These are phyloP conservation scores for Solanum acaule DNA, from an alignment of 257 asterid species.

Conservation along the genomic window DNA sequence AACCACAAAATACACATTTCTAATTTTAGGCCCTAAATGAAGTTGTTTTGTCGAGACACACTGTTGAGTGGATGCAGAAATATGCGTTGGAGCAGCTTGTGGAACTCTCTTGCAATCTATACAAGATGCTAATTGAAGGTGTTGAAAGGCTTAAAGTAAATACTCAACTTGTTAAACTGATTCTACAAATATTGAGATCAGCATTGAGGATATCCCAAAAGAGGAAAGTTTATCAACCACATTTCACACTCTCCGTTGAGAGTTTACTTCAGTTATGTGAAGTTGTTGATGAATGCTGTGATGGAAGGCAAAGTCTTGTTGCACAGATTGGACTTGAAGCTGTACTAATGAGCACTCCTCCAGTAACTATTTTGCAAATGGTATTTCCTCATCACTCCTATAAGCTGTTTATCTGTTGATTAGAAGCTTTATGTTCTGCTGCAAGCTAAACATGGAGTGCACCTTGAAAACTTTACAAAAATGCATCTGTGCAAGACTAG, in stretches of 20 bases:
- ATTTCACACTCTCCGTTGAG: slow-evolving; percentile 54
- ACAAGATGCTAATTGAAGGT: slow-evolving; percentile 44
- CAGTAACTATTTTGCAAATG: slow-evolving; percentile 40
- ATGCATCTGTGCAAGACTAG: neutral
- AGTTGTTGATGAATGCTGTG: slow-evolving; percentile 43
- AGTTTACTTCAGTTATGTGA: slow-evolving; percentile 46
- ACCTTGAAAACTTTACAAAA: neutral
- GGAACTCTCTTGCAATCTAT: slow-evolving; percentile 59
- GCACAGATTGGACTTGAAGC: slow-evolving; percentile 58
- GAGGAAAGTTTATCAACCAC: slow-evolving; percentile 67
- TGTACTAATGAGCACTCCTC: slow-evolving; percentile 76
- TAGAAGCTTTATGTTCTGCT: neutral
- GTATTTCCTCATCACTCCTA: slow-evolving; percentile 28
- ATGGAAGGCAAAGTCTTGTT: slow-evolving; percentile 23
- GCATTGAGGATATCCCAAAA: slow-evolving; percentile 72
- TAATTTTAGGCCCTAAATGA: slow-evolving; percentile 42
- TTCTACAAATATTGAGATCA: slow-evolving; percentile 47
- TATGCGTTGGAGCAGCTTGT: slow-evolving; percentile 82
- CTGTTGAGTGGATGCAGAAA: slow-evolving; percentile 64
- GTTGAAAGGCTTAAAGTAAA: slow-evolving; percentile 28
- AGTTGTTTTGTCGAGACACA: slow-evolving; percentile 40
- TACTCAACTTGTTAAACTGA: slow-evolving; percentile 23
- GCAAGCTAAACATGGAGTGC: neutral
- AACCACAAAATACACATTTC: neutral
- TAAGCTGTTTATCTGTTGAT: neutral